Evolutionary conservation across 2,329 filamentous ascomycete genomes (phyloP).

Genomic region (Colletotrichum tamarilloi): DNA sequence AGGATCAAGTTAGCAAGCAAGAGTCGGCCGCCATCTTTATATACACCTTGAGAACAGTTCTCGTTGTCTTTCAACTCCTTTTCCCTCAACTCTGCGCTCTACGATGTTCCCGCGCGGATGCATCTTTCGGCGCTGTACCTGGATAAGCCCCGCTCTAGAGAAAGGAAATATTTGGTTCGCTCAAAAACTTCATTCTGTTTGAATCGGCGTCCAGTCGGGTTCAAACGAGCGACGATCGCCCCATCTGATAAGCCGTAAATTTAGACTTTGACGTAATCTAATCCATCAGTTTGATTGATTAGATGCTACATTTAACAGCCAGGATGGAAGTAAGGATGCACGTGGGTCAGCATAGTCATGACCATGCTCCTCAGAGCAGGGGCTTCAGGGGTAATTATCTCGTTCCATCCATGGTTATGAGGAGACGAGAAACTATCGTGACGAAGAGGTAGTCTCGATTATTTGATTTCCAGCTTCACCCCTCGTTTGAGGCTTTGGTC

Average conservation of each 20-base stretch:
- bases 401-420: rapidly evolving
- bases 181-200: background rate
- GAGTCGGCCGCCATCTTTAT: background rate
- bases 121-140: background rate
- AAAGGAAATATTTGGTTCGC: too few species aligned
- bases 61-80: background rate
- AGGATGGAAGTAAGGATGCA: too few species aligned
- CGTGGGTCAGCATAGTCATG: too few species aligned
- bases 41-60: background rate
- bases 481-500: too few species aligned
- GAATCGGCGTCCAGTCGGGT: too few species aligned
- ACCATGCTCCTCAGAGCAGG: too few species aligned
- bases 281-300: background rate
- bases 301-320: background rate
- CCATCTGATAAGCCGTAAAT: background rate
- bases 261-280: background rate
- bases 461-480: too few species aligned
- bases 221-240: background rate
- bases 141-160: background rate
- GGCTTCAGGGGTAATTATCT: too few species aligned
- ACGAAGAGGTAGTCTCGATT: too few species aligned
- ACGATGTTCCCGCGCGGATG: background rate
- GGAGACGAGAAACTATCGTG: too few species aligned
- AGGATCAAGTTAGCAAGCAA: background rate
- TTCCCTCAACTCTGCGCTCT: too few species aligned